Percentiles rank a stretch among this genome's conserved stretches.
phyloP scores from a whole-genome alignment of 2,329 filamentous ascomycete species.

The Aurifilum marmelostoma region DNA sequence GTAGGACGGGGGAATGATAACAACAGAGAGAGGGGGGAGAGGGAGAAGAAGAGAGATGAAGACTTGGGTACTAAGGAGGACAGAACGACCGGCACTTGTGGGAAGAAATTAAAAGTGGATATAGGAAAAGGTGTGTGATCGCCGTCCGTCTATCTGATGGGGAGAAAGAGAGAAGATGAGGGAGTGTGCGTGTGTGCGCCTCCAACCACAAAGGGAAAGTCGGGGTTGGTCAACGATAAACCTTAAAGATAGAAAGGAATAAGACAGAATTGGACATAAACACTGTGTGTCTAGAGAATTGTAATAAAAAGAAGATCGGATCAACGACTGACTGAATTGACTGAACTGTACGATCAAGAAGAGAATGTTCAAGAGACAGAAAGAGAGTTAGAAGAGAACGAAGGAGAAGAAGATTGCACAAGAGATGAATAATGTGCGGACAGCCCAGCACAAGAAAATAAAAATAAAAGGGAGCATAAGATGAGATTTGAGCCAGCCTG shows the following conservation, averaged over 20 bases:
- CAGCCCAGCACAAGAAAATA: background rate
- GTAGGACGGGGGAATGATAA: background rate
- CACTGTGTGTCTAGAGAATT: background rate
- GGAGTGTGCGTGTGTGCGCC: background rate
- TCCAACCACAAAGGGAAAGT: background rate
- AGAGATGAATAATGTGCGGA: background rate
- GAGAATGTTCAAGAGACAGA: background rate
- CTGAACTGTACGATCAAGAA: background rate
- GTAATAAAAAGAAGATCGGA: background rate
- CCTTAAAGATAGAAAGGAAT: background rate
- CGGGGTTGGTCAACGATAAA: background rate
- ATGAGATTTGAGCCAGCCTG: background rate
- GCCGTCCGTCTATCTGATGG: background rate
- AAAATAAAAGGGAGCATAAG: background rate
- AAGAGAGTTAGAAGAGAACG: background rate
- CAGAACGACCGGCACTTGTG: background rate
- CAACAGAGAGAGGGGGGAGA: background rate
- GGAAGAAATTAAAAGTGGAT: slow-evolving; percentile 6
- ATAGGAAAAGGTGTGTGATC: background rate
- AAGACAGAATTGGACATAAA: background rate
- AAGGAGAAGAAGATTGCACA: background rate
- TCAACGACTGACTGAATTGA: background rate
- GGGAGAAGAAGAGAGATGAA: background rate
- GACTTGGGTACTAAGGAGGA: background rate
- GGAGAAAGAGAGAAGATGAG: background rate